Conservation (phyloP, 768 basidiomycete species). For the Mrakia blollopis region DNA sequence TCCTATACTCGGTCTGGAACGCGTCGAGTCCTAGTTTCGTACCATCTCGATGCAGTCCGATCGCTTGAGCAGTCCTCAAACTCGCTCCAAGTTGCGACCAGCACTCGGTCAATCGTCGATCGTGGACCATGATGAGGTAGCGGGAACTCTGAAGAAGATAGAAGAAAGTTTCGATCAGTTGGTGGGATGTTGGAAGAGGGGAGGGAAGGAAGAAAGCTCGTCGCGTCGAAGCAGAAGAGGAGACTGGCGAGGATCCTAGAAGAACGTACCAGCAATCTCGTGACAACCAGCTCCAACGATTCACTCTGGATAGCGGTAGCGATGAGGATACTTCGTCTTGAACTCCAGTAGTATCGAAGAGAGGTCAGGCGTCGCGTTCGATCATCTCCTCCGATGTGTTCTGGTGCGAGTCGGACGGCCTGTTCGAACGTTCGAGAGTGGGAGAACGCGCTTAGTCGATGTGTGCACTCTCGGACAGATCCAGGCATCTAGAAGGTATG, state of each 20-base stretch:
- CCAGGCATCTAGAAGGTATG: too few relatives aligned
- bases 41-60: constrained; percentile 86
- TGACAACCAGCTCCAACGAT: constrained; percentile 83
- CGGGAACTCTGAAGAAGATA: constrained; percentile 56
- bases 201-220: background rate
- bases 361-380: constrained; percentile 71
- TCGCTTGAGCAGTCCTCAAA: constrained; percentile 84
- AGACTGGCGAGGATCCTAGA: background rate
- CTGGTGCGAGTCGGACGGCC: constrained; percentile 74
- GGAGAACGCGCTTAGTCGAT: too few relatives aligned
- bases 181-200: too few relatives aligned
- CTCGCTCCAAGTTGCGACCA: constrained; percentile 95
- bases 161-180: background rate
- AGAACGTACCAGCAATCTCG: constrained; percentile 64
- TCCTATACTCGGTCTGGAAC: constrained; percentile 75
- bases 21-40: constrained; percentile 60
- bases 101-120: constrained; percentile 56
- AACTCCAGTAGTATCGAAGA: constrained; percentile 89
- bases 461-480: too few relatives aligned
- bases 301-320: constrained; percentile 92
- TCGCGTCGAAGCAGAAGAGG: background rate
- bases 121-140: constrained; percentile 51
- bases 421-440: background rate
- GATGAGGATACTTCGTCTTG: constrained; percentile 78
- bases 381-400: constrained; percentile 73